Percentiles rank a stretch among this genome's conserved stretches.
phyloP scores from a whole-genome alignment of 1,284 basidiomycete species.

The Trichosporon sp. region DNA sequence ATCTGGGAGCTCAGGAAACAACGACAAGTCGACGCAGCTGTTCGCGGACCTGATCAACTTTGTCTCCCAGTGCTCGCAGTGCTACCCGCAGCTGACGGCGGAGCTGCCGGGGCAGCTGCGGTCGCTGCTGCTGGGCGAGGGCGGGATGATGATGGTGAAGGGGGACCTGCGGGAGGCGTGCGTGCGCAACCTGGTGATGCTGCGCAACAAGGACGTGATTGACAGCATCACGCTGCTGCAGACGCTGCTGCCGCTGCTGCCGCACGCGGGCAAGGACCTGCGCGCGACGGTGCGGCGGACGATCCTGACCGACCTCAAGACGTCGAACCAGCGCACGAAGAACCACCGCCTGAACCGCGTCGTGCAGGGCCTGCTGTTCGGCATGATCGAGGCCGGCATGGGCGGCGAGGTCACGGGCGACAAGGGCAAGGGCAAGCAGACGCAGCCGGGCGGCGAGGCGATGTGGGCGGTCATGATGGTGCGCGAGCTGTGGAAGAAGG shows the following conservation, averaged over 20 bases:
- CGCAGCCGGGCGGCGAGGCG: conserved; percentile 69
- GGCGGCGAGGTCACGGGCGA: conserved; percentile 71
- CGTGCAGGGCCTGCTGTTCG: conserved; percentile 92
- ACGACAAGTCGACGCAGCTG: conserved; percentile 66
- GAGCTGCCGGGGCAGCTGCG: conserved; percentile 76
- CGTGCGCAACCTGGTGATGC: conserved; percentile 83
- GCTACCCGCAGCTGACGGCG: conserved; percentile 80
- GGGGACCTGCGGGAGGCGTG: conserved; percentile 67
- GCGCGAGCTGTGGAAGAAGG: conserved; percentile 91
- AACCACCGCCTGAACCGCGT: conserved; percentile 96
- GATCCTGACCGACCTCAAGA: conserved; percentile 91
- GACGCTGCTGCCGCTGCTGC: conserved; percentile 87
- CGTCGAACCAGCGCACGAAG: conserved; percentile 80
- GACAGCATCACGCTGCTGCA: conserved; percentile 86
- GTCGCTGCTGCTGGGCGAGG: conserved; percentile 59
- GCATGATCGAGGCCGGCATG: conserved; percentile 90
- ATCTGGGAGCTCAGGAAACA: conserved; percentile 25
- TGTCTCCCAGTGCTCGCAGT: conserved; percentile 67
- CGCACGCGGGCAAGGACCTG: conserved; percentile 81
- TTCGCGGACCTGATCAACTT: conserved; percentile 84
- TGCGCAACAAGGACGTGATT: conserved; percentile 89
- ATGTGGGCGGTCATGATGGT: conserved; percentile 97
- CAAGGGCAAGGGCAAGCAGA: conserved; percentile 57
- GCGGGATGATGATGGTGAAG: conserved; percentile 32
- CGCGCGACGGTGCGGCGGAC: conserved; percentile 86